Evolutionary conservation across 2,329 filamentous ascomycete genomes (phyloP).

Genomic region (Grosmannia huntii): DNA sequence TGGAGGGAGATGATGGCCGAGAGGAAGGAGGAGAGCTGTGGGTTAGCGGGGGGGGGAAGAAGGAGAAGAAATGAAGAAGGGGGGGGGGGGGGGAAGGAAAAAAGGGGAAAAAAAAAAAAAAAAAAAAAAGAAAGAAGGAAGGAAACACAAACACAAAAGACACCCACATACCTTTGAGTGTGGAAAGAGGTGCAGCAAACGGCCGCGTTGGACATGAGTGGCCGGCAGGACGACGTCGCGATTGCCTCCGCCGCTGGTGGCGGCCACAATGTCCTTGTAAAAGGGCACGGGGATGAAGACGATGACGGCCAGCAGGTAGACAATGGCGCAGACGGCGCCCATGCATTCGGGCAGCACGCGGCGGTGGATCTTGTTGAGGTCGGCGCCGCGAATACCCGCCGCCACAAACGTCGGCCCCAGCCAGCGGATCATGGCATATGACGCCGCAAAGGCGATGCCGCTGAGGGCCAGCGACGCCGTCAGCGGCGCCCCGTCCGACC

Average conservation of each 20-base stretch:
- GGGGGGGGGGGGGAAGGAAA: background rate
- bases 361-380: conserved; percentile 60
- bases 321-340: conserved; percentile 84
- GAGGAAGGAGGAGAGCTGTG: conserved; percentile 80
- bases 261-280: conserved; percentile 94
- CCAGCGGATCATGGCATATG: conserved; percentile 84
- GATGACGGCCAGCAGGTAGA: conserved; percentile 82
- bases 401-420: conserved; percentile 80
- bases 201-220: conserved; percentile 62
- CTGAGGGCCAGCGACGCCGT: conserved; percentile 81
- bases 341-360: conserved; percentile 88
- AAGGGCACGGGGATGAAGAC: conserved; percentile 94
- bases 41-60: background rate
- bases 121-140: background rate
- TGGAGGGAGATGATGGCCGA: conserved; percentile 90
- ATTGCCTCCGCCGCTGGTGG: conserved; percentile 87
- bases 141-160: background rate
- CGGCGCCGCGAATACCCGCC: conserved; percentile 78
- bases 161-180: conserved; percentile 63
- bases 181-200: conserved; percentile 82
- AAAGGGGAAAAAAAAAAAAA: background rate
- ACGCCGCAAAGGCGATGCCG: conserved; percentile 66
- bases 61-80: background rate
- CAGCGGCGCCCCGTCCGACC: conserved; percentile 80
- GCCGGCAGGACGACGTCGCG: conserved; percentile 65